Base-by-base conservation (phyloP, 2,329 filamentous ascomycete species). In the Clonostachys byssicola region DNA sequence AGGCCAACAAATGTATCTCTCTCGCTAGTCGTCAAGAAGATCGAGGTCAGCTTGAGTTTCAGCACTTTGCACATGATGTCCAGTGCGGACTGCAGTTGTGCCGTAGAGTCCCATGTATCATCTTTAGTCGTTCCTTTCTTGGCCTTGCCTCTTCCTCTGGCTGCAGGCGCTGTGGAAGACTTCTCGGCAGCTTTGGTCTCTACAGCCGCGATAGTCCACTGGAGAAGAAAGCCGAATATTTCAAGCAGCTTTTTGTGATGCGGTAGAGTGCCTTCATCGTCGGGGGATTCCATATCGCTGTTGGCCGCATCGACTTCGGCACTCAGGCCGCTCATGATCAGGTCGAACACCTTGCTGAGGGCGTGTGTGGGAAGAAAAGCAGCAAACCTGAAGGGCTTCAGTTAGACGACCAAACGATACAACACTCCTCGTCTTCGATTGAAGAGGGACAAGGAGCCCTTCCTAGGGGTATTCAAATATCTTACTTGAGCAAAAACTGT, bases 61-160 rank as follows among this genome's bases (percentile, higher is more conserved):
- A 99, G 77, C 43, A 96, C 91, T 65, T 95, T 96, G 72, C 89
- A 92, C 90, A 99, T 97, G 33, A 86, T 85, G 59, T 96, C 92
- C 51, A 99, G 80, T 2, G 92, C 91, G 12, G 82, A 83, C 65
- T 96, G 90, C 23, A 99, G 75, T 65, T 99, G 94, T 3, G 82
- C 73, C 4, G 89, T 86, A 49, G 92, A 92, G 67, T 99, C 94
- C 92, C 92, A 97, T 47, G 70, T 79, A 44, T 82, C 85, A 52
- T 95, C 89, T 61, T 88, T 92, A n/a, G 79, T 66, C 49, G 86
- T 83, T n/a, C 81, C 71, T 67, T 92, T 96, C 51, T 86, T 92
- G 47, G 85, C 81, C 60, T 88, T 88, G 47, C 86, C 88, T 59
- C 89, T 78, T 40, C 85, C 85, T 59, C 89, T 78, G 8, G 82